A percentile compares a stretch with the other conserved stretches of the same genome.
Conservation (phyloP, 208 protist species). For the Trypanosoma cruzi region DNA sequence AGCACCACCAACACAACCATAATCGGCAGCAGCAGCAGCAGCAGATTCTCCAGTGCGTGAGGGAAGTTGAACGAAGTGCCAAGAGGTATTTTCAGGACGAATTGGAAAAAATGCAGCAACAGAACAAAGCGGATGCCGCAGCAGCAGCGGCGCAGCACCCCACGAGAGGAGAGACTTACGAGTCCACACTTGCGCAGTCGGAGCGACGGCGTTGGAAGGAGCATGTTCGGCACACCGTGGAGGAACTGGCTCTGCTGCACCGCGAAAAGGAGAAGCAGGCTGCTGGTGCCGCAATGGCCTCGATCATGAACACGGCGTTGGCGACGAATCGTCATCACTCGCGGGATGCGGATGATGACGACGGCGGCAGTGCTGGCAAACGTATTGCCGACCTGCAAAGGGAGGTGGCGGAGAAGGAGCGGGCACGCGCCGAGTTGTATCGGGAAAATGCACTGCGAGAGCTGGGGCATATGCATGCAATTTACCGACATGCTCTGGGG, state of each 20-base stretch:
- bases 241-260: conserved; percentile 5
- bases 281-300: background rate
- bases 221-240: conserved; percentile 2
- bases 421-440: background rate
- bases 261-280: conserved; percentile 3
- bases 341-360: background rate
- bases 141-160: background rate
- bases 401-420: conserved; percentile 4
- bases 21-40: conserved; percentile 11
- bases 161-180: background rate
- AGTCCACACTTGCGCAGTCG: conserved; percentile 1
- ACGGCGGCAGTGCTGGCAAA: background rate
- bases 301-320: background rate
- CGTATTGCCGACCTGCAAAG: background rate
- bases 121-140: background rate
- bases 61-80: background rate
- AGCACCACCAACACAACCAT: background rate
- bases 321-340: background rate
- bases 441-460: conserved; percentile 2
- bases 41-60: background rate
- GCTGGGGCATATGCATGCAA: conserved; percentile 15
- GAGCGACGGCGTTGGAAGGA: conserved; percentile 14
- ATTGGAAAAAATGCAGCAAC: background rate
- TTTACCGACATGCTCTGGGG: conserved; percentile 8
- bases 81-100: background rate